Evolutionary conservation across 352 stramenopile species (phyloP), one percentile per base, ranked within the genome.

Genomic region (Pythium graminicola): DNA sequence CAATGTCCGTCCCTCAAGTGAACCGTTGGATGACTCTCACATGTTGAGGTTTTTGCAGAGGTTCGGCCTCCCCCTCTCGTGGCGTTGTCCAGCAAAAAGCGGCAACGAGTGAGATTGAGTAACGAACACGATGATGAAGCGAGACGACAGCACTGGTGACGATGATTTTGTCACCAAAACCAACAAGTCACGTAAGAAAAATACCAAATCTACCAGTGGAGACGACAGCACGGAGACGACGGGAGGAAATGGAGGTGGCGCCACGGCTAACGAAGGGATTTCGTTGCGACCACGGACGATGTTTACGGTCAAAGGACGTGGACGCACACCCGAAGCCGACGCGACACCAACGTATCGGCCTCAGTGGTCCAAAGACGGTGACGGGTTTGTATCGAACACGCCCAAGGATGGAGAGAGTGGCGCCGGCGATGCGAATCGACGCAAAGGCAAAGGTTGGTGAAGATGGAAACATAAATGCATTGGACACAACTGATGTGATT

Each of bases 291-390:
- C 82, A 55, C 80, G 82, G 51, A 93, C 78, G 32, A 93, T 93
- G 82, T 93, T 93, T 50, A 79, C 79, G n/a, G 86, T 90, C 65
- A 93, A 91, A 54, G 82, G 82, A 43, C 70, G 80, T 14, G 79
- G 77, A 10, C 75, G 72, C 36, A 87, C 76, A 26, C 48, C 48
- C 23, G 82, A 93, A 43, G 75, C 74, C 7, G 78, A 87, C 41
- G 67, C 64, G 23, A 75, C 78, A 17, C 52, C 66, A 9, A 69
- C 75, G 17, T 93, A 91, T 56, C 76, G 81, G 8, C 82, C 82
- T 38, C 80, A 91, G 56, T 93, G 82, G 82, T 90, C 78, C 27
- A 93, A 93, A 43, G 81, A 91, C 57, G 80, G 80, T 22, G 82
- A 93, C 20, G 82, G 82, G 1, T 93, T 93, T 49, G 77, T 91